Base-by-base conservation (phyloP, 495 filamentous ascomycete species). In the Penicillium coprophilum region DNA sequence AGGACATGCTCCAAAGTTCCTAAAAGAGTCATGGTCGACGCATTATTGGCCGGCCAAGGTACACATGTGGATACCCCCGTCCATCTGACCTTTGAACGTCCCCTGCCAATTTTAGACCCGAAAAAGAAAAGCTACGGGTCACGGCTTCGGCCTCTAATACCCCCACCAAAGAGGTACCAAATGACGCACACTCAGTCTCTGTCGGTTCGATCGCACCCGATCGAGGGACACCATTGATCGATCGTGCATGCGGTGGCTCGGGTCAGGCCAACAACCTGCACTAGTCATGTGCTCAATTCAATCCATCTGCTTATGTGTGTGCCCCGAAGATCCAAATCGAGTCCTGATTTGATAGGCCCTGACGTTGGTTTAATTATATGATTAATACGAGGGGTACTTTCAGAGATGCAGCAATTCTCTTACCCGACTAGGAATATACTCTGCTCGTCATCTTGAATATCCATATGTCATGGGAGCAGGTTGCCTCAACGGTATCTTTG, bases 301-400 rank as follows among this genome's bases (percentile, higher is more conserved):
- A 44, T 39, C 43, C 21, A 30, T 27, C 19, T 55, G 31, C 56
- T 47, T 55, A n/a, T 36, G 39, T 31, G 53, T 56, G 39, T 31
- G 53, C 55, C 63, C 63, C 58, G 66, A 62, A 49, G 61, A 64
- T 60, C 49, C 56, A 66, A 59, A 58, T 68, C 61, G 50, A 66
- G 63, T 62, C 52, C 34, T 54, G 53, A 46, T 49, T 53, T 36
- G 48, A 63, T 46, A 40, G 53, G 54, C 60, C 52, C 31, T 47
- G 44, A 52, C 53, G 32, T 38, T 15, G 53, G 49, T 47, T n/a
- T 34, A 2, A 2, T 27, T 2, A 27, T 27, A 27, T 27, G 4
- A 27, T 27, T 27, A 39, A 61, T 62, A 60, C 61, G 56, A 59
- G 44, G 44, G 36, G 44, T 19, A 19, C 28, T 23, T 43, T 36